phyloP scores from a whole-genome alignment of 805 yeast genomes.

The Suhomyces kilbournensis region DNA sequence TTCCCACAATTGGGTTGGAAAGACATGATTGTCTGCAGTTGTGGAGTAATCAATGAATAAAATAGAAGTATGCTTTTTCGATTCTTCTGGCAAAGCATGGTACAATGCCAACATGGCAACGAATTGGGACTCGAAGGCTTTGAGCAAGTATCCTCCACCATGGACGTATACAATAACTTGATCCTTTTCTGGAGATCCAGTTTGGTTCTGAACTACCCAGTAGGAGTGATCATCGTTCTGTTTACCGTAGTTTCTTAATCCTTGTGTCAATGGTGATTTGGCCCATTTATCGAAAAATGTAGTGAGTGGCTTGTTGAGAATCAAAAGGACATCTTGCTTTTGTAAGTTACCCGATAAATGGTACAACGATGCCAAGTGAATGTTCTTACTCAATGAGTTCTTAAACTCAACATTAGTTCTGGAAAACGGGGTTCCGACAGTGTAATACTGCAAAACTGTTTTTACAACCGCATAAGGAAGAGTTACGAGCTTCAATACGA shows the following conservation, averaged over 20 bases:
- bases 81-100: constrained; percentile 16
- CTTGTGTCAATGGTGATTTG: constrained; percentile 9
- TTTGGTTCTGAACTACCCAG: constrained; percentile 14
- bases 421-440: constrained; percentile 31
- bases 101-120: constrained; percentile 22
- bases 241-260: constrained; percentile 12
- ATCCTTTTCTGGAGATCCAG: constrained; percentile 6
- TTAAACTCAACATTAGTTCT: constrained; percentile 26
- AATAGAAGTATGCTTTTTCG: constrained; percentile 15
- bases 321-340: constrained; percentile 19
- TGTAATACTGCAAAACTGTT: constrained; percentile 25
- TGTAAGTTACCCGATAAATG: constrained; percentile 24
- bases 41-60: constrained; percentile 23
- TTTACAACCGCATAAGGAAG: constrained; percentile 21
- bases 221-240: constrained; percentile 10
- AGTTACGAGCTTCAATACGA: constrained; percentile 18
- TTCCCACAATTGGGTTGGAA: constrained; percentile 26
- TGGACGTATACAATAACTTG: constrained; percentile 21
- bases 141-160: constrained; percentile 26
- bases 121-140: constrained; percentile 21
- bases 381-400: constrained; percentile 27
- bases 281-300: constrained; percentile 13
- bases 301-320: constrained; percentile 21
- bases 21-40: constrained; percentile 17
- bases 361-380: constrained; percentile 23